Evolutionary conservation across 441 rosid genomes (phyloP).

Genomic region (Cnidoscolus chayamansa): DNA sequence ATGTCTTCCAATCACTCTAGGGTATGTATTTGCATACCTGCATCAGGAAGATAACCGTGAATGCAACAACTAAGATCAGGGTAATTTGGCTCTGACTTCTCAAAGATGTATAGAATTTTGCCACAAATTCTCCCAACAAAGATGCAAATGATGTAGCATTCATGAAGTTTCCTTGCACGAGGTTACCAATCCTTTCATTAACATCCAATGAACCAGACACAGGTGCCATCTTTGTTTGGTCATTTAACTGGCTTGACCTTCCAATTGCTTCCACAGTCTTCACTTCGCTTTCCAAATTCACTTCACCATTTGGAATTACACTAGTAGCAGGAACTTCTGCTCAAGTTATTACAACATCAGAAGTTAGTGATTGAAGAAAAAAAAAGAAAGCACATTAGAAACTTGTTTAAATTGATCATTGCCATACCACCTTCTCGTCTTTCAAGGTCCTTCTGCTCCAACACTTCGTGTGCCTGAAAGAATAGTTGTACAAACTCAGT

Average conservation of each 20-base stretch:
- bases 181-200: slow-evolving; percentile 23
- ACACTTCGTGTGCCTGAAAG: slow-evolving; percentile 67
- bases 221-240: slow-evolving; percentile 22
- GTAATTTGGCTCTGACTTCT: slow-evolving; percentile 55
- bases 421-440: slow-evolving; percentile 46
- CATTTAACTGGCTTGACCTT: slow-evolving; percentile 32
- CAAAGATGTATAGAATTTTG: slow-evolving; percentile 41
- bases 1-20: background rate
- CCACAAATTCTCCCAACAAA: slow-evolving; percentile 33
- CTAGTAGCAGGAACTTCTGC: slow-evolving; percentile 31
- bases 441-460: slow-evolving; percentile 70
- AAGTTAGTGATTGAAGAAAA: slow-evolving; percentile 15
- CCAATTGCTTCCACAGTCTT: slow-evolving; percentile 30
- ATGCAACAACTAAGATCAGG: slow-evolving; percentile 56
- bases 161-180: slow-evolving; percentile 33
- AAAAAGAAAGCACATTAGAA: background rate
- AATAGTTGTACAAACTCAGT: background rate
- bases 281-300: slow-evolving; percentile 22
- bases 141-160: slow-evolving; percentile 27
- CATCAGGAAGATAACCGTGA: slow-evolving; percentile 76
- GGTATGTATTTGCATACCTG: slow-evolving; percentile 47
- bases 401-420: background rate
- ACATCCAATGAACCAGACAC: slow-evolving; percentile 29
- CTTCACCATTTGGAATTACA: slow-evolving; percentile 31
- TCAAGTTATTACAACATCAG: slow-evolving; percentile 24